Conservation (phyloP, 495 filamentous ascomycete genomes). For the Penicillium pulvis region DNA sequence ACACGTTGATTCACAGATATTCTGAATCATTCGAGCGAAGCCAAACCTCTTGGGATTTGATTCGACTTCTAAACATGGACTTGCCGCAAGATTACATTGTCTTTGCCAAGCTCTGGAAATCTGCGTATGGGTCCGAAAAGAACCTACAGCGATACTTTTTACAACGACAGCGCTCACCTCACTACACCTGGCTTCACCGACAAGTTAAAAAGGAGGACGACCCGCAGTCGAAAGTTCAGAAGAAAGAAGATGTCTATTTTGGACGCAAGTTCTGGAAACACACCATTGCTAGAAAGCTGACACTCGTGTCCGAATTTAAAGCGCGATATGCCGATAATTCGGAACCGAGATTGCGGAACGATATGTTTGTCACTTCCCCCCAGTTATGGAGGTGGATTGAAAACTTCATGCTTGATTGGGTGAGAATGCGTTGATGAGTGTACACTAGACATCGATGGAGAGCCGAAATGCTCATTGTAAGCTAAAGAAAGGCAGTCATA, state of each 20-base stretch:
- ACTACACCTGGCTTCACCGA: slow-evolving; percentile 21
- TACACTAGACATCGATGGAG: no score
- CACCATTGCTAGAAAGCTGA: slow-evolving; percentile 31
- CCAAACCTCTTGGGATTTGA: slow-evolving; percentile 24
- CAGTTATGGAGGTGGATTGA: slow-evolving; percentile 27
- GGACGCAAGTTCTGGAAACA: slow-evolving; percentile 19
- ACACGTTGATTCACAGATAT: slow-evolving; percentile 14
- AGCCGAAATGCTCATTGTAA: no score
- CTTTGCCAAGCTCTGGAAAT: slow-evolving; percentile 22
- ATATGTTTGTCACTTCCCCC: slow-evolving; percentile 28
- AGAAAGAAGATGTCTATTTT: slow-evolving; percentile 28
- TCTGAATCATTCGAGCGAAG: slow-evolving; percentile 14
- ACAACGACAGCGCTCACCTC: slow-evolving; percentile 17
- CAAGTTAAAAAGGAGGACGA: slow-evolving; percentile 23
- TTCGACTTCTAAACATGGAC: slow-evolving; percentile 25
- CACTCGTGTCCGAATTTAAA: slow-evolving; percentile 29
- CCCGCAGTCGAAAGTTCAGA: slow-evolving; percentile 19
- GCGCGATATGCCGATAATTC: slow-evolving; percentile 17
- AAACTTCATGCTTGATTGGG: slow-evolving; percentile 1
- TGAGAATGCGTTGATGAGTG: no score
- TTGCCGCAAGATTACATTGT: slow-evolving; percentile 20
- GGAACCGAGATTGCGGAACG: slow-evolving; percentile 20
- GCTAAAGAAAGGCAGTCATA: no score
- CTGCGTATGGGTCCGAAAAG: slow-evolving; percentile 13
- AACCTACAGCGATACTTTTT: slow-evolving; percentile 19